Conservation (phyloP, 1,284 basidiomycete species). For the Nidula niveotomentosa region DNA sequence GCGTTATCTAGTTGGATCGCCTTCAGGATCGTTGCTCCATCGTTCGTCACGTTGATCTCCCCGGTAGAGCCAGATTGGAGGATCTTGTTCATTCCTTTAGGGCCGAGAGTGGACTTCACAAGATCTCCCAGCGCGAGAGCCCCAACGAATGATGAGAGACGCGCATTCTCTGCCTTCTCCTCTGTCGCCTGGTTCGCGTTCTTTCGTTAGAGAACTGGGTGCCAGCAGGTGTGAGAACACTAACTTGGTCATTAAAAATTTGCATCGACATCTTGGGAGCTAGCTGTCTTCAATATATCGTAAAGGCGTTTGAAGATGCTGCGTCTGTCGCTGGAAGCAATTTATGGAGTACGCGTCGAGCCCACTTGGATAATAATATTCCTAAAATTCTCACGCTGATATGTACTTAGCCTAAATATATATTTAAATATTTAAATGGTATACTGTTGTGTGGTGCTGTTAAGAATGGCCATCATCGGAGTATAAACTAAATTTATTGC, state of each 20-base stretch:
- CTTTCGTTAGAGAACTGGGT: not conserved
- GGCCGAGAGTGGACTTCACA: conserved; percentile 97
- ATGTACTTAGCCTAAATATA: too few relatives aligned
- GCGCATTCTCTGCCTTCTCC: conserved; percentile 98
- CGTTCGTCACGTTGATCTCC: conserved; percentile 97
- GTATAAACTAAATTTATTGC: too few relatives aligned
- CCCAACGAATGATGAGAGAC: conserved; percentile 97
- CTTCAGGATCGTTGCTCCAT: conserved; percentile 98
- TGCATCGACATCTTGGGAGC: conserved; percentile 39
- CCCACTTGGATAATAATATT: too few relatives aligned
- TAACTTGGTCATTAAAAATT: conserved; percentile 43
- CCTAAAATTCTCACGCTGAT: too few relatives aligned
- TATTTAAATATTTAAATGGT: too few relatives aligned
- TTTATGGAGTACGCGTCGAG: too few relatives aligned
- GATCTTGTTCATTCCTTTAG: conserved; percentile 98
- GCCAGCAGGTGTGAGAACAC: not conserved
- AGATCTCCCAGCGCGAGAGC: conserved; percentile 96
- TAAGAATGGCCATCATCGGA: too few relatives aligned
- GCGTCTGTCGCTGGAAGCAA: too few relatives aligned
- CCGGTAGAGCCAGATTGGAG: conserved; percentile 91
- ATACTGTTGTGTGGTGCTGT: too few relatives aligned
- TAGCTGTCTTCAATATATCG: too few relatives aligned
- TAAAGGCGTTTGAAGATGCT: too few relatives aligned
- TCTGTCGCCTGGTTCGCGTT: conserved; percentile 75
- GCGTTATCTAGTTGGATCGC: conserved; percentile 98